Percentiles rank a stretch among this genome's conserved stretches.
Evolutionary conservation across 106 monocot species (phyloP).

Genomic region (Dendrobium nobile): DNA sequence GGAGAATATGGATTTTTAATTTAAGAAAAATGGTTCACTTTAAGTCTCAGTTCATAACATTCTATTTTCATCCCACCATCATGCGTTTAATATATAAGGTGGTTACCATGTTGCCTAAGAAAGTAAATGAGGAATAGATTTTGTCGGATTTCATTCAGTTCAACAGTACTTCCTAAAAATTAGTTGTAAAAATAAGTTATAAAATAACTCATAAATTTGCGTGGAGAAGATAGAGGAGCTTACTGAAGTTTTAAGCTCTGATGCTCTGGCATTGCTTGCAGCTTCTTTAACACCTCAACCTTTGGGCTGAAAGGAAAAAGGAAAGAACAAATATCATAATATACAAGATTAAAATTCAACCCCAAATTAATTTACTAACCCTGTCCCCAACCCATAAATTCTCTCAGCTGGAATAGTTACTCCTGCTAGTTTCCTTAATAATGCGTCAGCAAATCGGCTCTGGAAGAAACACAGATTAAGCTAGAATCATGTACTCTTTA

Average conservation of each 20-base stretch:
- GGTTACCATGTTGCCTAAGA: neutral
- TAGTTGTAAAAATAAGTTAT: neutral
- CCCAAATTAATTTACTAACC: constrained; percentile 42
- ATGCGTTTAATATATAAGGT: neutral
- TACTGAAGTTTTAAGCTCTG: constrained; percentile 76
- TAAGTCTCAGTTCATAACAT: neutral
- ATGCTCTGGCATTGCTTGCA: constrained; percentile 71
- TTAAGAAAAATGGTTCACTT: neutral
- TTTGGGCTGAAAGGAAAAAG: constrained; percentile 57
- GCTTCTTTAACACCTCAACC: constrained; percentile 73
- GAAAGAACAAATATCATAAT: neutral
- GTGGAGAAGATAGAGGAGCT: constrained; percentile 14
- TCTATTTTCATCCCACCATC: no score
- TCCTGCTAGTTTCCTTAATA: constrained; percentile 76
- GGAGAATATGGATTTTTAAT: neutral
- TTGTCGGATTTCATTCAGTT: neutral
- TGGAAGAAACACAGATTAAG: constrained; percentile 17
- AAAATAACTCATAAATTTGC: neutral
- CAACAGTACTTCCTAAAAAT: neutral
- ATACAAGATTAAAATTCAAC: neutral
- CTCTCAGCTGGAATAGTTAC: constrained; percentile 65
- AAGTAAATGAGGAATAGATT: neutral
- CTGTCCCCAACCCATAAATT: constrained; percentile 90
- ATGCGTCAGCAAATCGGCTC: constrained; percentile 90
- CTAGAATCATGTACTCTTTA: neutral